Evolutionary conservation across 768 basidiomycete genomes (phyloP), one percentile per base, ranked within the genome.

Genomic region (Trametes meyenii): DNA sequence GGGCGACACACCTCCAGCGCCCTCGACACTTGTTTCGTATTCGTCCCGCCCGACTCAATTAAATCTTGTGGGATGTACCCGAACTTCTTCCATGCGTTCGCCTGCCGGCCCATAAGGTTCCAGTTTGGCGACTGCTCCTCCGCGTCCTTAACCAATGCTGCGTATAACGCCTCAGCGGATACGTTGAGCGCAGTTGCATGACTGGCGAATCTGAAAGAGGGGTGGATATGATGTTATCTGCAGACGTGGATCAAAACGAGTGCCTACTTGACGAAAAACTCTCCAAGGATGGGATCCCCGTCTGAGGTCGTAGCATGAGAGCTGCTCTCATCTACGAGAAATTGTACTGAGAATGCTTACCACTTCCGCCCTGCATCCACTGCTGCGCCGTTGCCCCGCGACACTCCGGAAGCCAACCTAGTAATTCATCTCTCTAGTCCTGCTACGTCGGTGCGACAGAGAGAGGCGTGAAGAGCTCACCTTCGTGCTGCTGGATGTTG

Each of bases 321-420:
- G 35, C n/a, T 23, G 12, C 12, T 19, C 8, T 29, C 16, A n/a
- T 13, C 8, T 7, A n/a, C n/a, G 14, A 24, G 23, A 11, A 38
- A 19, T 19, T 24, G 2, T 29, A 1, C 13, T 10, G 19, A 40
- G 5, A 2, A 48, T 43, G 78, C 83, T 60, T 67, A 86, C 85
- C 79, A 65, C 83, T 87, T n/a, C 85, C 85, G 13, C 85, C 85
- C 69, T 87, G 85, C 17, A 84, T 80, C 48, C 73, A 83, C 45
- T 81, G 81, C 73, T 75, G 73, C 14, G 75, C 76, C 10, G 83
- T 83, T 7, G 85, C 80, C 46, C 81, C 81, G 51, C 86, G 80
- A 66, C 85, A 86, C 70, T 88, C 85, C 10, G 86, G 86, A 6
- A 88, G 75, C 85, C 85, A 88, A 2, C 85, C 85, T 86, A 33